A percentile compares a stretch with the other conserved stretches of the same genome.
phyloP scores from a whole-genome alignment of 345 rosid genomes.

The Ceriops tagal region DNA sequence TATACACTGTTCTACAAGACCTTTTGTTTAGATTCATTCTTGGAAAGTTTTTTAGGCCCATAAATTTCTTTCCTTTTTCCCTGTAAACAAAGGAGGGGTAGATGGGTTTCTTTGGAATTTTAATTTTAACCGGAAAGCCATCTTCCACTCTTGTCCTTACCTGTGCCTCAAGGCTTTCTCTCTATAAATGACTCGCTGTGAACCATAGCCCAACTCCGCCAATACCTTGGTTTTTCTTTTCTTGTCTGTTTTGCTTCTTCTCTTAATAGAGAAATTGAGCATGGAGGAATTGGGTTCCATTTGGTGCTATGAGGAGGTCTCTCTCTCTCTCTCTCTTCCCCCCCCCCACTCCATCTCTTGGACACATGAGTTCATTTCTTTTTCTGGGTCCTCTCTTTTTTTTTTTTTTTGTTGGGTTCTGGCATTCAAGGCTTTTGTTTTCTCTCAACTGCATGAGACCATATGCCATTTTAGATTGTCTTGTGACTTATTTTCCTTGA shows the following conservation, averaged over 20 bases:
- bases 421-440: conserved; percentile 5
- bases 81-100: conserved; percentile 31
- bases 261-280: background rate
- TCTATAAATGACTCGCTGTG: conserved; percentile 33
- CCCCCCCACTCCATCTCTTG: conserved; percentile 11
- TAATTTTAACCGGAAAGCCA: conserved; percentile 19
- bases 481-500: no score
- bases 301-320: conserved; percentile 70
- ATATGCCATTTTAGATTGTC: no score
- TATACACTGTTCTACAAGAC: no score
- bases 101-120: conserved; percentile 20
- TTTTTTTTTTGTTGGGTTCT: background rate
- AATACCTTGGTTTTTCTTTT: background rate
- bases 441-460: no score
- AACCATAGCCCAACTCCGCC: conserved; percentile 19
- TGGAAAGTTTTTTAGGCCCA: background rate
- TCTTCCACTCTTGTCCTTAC: conserved; percentile 15
- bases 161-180: background rate
- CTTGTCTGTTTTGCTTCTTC: background rate
- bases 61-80: background rate
- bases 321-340: conserved; percentile 5
- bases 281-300: conserved; percentile 77
- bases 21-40: no score
- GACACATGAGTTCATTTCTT: background rate
- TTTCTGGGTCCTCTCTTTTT: background rate